Evolutionary conservation across 31 red algal genomes (phyloP).

Genomic region (Odonthalia washingtoniensis): DNA sequence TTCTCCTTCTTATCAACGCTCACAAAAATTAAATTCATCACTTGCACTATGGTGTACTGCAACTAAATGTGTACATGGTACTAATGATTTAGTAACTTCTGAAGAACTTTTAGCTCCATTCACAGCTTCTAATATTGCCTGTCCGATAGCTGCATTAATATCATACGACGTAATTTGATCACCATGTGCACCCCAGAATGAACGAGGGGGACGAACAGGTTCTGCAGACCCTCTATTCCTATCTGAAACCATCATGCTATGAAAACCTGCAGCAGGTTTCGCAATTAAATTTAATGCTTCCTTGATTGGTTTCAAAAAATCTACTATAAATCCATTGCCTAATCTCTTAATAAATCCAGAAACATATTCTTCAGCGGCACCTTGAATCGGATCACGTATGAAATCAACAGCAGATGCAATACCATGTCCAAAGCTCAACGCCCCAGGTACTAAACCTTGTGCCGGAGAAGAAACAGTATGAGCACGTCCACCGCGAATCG

Average conservation of each 20-base stretch:
- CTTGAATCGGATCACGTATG: conserved; percentile 88
- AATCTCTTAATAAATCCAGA: conserved; percentile 92
- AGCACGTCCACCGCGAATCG: conserved; percentile 81
- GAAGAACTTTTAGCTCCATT: conserved; percentile 61
- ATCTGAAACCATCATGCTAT: conserved; percentile 91
- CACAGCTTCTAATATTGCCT: conserved; percentile 80
- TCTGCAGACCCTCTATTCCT: conserved; percentile 67
- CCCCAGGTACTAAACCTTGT: conserved; percentile 87
- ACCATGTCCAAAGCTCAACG: conserved; percentile 94
- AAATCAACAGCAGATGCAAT: conserved; percentile 90
- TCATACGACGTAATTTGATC: conserved; percentile 87
- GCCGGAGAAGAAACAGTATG: conserved; percentile 75
- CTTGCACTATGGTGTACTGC: conserved; percentile 66
- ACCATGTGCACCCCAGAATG: conserved; percentile 75
- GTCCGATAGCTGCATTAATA: conserved; percentile 74
- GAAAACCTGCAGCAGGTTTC: conserved; percentile 92
- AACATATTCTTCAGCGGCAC: conserved; percentile 83
- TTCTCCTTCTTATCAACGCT: conserved; percentile 68
- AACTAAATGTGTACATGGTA: conserved; percentile 76
- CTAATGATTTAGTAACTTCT: conserved; percentile 40
- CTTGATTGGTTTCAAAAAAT: conserved; percentile 89
- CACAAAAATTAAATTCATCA: conserved; percentile 67
- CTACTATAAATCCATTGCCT: conserved; percentile 93
- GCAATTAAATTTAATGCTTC: conserved; percentile 95
- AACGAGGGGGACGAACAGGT: conserved; percentile 86